Percentiles rank a stretch among this genome's conserved stretches.
Evolutionary conservation across 768 basidiomycete species (phyloP).

Genomic region (Mycena capillaripes): DNA sequence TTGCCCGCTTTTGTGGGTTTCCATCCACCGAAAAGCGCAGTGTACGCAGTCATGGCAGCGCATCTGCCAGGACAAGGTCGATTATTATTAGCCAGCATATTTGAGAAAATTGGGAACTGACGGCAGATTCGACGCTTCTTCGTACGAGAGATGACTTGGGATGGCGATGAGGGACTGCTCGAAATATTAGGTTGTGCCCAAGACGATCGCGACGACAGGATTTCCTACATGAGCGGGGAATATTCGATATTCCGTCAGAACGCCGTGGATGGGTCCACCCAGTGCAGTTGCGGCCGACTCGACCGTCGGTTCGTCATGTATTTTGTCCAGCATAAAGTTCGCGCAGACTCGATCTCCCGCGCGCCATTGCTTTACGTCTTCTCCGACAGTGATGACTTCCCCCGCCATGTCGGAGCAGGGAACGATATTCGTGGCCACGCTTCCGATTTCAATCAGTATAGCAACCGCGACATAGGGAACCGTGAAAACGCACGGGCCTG

Average conservation of each 20-base stretch:
- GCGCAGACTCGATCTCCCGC: conserved; percentile 68
- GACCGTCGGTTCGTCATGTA: conserved; percentile 59
- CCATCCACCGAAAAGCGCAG: conserved; percentile 52
- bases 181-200: not conserved
- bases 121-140: conserved; percentile 77
- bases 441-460: not conserved
- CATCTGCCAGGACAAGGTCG: conserved; percentile 43
- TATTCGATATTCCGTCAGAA: conserved; percentile 66
- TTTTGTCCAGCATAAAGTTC: conserved; percentile 64
- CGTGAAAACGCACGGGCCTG: conserved; percentile 42
- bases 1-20: conserved; percentile 60
- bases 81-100: not conserved
- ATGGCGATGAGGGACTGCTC: conserved; percentile 63
- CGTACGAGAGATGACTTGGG: conserved; percentile 70
- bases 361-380: conserved; percentile 61
- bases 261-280: conserved; percentile 64
- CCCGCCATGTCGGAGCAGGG: conserved; percentile 69
- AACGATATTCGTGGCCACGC: conserved; percentile 42
- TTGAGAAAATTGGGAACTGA: too few relatives aligned
- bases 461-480: not conserved
- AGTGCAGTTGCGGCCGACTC: too few relatives aligned
- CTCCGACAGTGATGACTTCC: conserved; percentile 63
- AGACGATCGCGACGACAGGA: not conserved
- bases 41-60: conserved; percentile 67
- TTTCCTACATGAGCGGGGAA: conserved; percentile 49